These are phyloP conservation scores for Diversispora epigaea DNA, from an alignment of 192 early-diverging fungal genomes.

Conservation along the genomic window DNA sequence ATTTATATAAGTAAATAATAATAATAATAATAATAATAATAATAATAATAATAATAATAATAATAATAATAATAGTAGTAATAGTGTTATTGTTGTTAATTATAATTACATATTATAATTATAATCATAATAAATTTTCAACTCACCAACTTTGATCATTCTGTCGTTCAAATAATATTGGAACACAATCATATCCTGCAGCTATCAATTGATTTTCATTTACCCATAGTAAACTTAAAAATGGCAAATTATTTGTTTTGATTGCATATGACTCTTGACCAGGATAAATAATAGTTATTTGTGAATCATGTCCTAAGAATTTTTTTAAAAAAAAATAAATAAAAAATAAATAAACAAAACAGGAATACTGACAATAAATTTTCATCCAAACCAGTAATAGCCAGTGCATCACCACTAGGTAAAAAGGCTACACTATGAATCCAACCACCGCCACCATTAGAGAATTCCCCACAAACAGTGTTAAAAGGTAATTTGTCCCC, in stretches of 20 bases:
- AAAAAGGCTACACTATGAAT: constrained; percentile 90
- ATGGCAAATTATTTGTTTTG: constrained; percentile 67
- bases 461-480: constrained; percentile 87
- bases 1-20: too few species aligned
- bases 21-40: too few species aligned
- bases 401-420: constrained; percentile 82
- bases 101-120: not conserved
- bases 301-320: constrained; percentile 75
- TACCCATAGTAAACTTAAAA: constrained; percentile 75
- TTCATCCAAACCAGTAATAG: constrained; percentile 62
- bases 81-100: not conserved
- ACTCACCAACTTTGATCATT: constrained; percentile 61
- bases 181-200: constrained; percentile 92
- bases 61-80: too few species aligned
- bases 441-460: constrained; percentile 78
- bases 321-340: not conserved
- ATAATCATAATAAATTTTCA: not conserved
- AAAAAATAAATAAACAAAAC: not conserved
- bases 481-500: constrained; percentile 93
- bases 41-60: too few species aligned
- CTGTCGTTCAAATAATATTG: constrained; percentile 71
- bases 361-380: not conserved
- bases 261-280: constrained; percentile 58
- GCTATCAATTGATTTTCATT: constrained; percentile 78
- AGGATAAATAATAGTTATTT: constrained; percentile 74